Conservation (phyloP, 208 protist genomes). For the Trypanosoma theileri region DNA sequence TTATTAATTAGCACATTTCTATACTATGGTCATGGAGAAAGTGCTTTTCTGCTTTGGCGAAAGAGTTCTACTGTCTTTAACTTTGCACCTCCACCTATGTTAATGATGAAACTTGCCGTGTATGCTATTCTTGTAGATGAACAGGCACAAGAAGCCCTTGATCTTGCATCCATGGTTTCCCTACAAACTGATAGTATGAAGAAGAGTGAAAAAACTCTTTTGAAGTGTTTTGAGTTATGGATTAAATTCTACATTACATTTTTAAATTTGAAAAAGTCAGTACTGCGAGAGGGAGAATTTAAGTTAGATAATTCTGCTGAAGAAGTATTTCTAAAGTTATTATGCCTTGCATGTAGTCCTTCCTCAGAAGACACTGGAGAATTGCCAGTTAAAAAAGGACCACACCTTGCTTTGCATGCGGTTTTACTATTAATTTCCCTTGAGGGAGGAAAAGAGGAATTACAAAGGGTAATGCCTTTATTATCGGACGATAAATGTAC, state of each 20-base stretch:
- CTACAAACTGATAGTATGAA: not conserved
- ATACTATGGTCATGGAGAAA: slow-evolving; percentile 25
- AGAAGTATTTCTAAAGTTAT: not conserved
- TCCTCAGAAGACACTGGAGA: not conserved
- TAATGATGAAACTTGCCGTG: slow-evolving; percentile 41
- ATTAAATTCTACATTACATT: slow-evolving; percentile 3
- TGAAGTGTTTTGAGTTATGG: slow-evolving; percentile 11
- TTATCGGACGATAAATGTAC: not conserved
- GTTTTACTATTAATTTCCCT: slow-evolving; percentile 8
- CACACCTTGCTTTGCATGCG: slow-evolving; percentile 20
- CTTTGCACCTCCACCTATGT: slow-evolving; percentile 13
- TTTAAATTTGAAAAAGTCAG: not conserved
- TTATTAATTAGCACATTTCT: slow-evolving; percentile 31
- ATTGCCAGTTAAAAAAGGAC: not conserved
- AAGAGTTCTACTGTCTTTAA: slow-evolving; percentile 12
- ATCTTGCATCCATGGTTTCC: slow-evolving; percentile 27
- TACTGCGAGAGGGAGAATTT: not conserved
- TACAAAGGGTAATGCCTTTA: not conserved
- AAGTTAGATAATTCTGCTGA: slow-evolving; percentile 1
- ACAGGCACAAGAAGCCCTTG: slow-evolving; percentile 33
- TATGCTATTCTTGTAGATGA: slow-evolving; percentile 49
- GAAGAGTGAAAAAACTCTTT: not conserved
- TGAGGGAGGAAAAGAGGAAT: not conserved
- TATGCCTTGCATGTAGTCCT: not conserved
- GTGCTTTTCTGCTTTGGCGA: slow-evolving; percentile 36